Percentiles rank a stretch among this genome's conserved stretches.
These are phyloP conservation scores for Cardamine chenopodiifolia DNA, from an alignment of 345 rosid species.

Conservation along the genomic window DNA sequence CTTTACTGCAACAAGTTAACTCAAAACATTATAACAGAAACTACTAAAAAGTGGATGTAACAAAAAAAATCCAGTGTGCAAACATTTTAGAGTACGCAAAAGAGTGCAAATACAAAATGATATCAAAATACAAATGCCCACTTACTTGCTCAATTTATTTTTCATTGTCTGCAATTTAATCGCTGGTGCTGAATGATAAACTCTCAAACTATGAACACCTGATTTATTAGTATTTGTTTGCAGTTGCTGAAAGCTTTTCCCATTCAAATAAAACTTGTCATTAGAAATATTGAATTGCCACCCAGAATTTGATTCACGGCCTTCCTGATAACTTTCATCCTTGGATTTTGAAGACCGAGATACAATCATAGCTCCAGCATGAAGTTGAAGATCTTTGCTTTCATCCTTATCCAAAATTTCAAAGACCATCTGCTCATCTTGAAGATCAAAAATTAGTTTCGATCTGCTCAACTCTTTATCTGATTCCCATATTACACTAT, in stretches of 20 bases:
- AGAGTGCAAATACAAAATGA: conserved; percentile 17
- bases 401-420: conserved; percentile 78
- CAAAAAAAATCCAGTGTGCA: neutral
- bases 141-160: conserved; percentile 97
- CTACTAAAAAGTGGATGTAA: conserved; percentile 10
- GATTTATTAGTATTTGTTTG: conserved; percentile 80
- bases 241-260: conserved; percentile 83
- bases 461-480: conserved; percentile 52
- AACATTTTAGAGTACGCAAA: conserved; percentile 2
- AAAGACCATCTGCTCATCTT: conserved; percentile 93
- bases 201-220: conserved; percentile 68
- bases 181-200: conserved; percentile 94
- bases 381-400: conserved; percentile 66
- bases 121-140: conserved; percentile 15
- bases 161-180: conserved; percentile 92
- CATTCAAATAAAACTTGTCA: conserved; percentile 87
- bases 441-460: conserved; percentile 88
- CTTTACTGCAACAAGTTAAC: conserved; percentile 65
- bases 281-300: conserved; percentile 94
- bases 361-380: conserved; percentile 92
- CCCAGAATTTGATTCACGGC: conserved; percentile 56
- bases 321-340: conserved; percentile 51
- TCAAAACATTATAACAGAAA: conserved; percentile 17
- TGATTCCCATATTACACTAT: conserved; percentile 83
- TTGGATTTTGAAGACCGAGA: conserved; percentile 56